Evolutionary conservation across 441 rosid genomes (phyloP), one percentile per base, ranked within the genome.

Genomic region (Aquilaria agallochum): DNA sequence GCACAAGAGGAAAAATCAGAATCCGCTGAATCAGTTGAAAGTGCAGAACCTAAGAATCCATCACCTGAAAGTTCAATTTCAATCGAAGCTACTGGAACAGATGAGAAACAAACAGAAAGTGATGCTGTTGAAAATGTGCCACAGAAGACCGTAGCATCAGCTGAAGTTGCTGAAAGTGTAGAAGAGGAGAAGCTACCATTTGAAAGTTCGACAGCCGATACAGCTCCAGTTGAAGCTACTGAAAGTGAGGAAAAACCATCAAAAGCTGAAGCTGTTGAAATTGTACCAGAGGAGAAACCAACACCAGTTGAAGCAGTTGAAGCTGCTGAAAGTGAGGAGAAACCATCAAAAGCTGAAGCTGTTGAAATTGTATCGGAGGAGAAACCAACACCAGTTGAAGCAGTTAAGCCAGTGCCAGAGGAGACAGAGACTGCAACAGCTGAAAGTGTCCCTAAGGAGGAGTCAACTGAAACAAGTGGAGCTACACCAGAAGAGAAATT

Each of bases 281-380:
- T 30, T 30, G 57, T 54, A 47, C 20, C 44, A 14, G 49, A 34
- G 60, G 68, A 65, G 46, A 61, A 61, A 57, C 55, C 66, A 2
- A 53, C 48, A 30, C n/a, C 36, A 2, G 55, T 30, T 62, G 72
- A 69, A 58, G 59, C 57, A 65, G 50, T 60, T 27, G 68, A 10
- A 15, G 31, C 30, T 15, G 31, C 31, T 54, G 11, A 30, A 54
- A 31, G 3, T 30, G 57, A 54, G 34, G 36, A 54, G 9, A 30
- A 30, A 54, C 14, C 57, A 31, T 11, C 4, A 48, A 36, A 33
- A 30, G 13, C 57, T 30, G 57, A 54, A 54, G 36, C 57, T 30
- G 57, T 54, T 31, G 36, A 54, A 31, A 10, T 30, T 30, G 57
- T 54, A 47, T 31, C 44, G 11, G 49, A 34, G 60, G 68, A 65